phyloP scores from a whole-genome alignment of 2,329 filamentous ascomycete species.

The Verruconis gallopava region DNA sequence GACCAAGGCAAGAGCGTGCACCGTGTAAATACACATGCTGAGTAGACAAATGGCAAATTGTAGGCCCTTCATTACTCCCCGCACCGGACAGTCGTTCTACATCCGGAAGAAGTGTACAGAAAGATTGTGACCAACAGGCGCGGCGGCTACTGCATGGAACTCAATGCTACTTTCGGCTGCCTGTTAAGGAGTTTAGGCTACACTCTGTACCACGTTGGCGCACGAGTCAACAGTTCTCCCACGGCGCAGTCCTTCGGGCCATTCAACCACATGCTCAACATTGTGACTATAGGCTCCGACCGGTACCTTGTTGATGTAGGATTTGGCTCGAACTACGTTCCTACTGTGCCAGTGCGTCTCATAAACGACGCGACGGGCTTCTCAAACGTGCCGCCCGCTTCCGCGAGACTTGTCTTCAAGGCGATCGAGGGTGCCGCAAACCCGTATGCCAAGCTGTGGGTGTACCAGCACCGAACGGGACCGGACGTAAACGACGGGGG shows the following conservation, averaged over 20 bases:
- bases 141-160: slow-evolving; percentile 51
- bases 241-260: slow-evolving; percentile 5
- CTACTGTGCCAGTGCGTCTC: slow-evolving; percentile 20
- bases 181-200: slow-evolving; percentile 41
- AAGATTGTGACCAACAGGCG: slow-evolving; percentile 39
- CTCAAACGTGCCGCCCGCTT: slow-evolving; percentile 20
- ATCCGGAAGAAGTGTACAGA: slow-evolving; percentile 36
- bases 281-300: slow-evolving; percentile 25
- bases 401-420: slow-evolving; percentile 21
- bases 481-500: slow-evolving; percentile 22
- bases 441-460: slow-evolving; percentile 29
- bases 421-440: slow-evolving; percentile 23
- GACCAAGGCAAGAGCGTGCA: too few relatives aligned
- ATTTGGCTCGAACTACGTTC: slow-evolving; percentile 25
- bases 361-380: slow-evolving; percentile 8
- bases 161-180: slow-evolving; percentile 39
- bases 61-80: slow-evolving; percentile 34
- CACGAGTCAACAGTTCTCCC: slow-evolving; percentile 21
- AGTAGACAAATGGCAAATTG: too few relatives aligned
- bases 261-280: slow-evolving; percentile 31
- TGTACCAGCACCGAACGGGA: slow-evolving; percentile 25
- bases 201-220: slow-evolving; percentile 27
- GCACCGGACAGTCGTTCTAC: slow-evolving; percentile 31
- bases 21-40: too few relatives aligned
- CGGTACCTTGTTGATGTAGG: slow-evolving; percentile 31